Base-by-base conservation (phyloP, 805 yeast genomes). In the Nakazawaea holstii region DNA sequence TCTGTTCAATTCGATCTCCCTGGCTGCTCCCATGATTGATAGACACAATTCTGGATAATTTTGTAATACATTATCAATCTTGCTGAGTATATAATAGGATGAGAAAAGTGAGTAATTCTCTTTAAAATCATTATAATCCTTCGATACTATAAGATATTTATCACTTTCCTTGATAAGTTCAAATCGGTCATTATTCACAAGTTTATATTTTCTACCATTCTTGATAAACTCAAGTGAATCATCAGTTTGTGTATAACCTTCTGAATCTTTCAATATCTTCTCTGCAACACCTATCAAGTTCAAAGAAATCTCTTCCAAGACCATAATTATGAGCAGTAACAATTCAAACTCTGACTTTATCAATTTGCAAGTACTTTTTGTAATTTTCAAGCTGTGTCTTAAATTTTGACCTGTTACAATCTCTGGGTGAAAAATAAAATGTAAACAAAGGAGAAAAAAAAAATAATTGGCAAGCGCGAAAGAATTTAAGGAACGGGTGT, bases 131-230 rank as follows among this genome's bases (percentile, higher is more conserved):
- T 31, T 37, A 14, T 53, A 58, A 49, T 41, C 49, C 53, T 65
- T 6, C 61, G 72, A 54, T 13, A 77, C 65, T 9, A 75, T 64
- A 40, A 77, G 59, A 53, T 72, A 75, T 55, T 75, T 77, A 45
- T 72, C 72, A 53, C 73, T 77, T 41, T 72, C 77, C 38, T 72
- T 65, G 6, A 77, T 62, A 46, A 81, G 56, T 46, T 73, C 74
- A 54, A 76, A 77, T 39, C 64, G 63, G 48, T 76, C 75, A 54
- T 72, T 68, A 28, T 52, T 50, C 41, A 75, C 72, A 45, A 73
- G 68, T 43, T 71, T 69, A 56, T 76, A 77, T 53, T 70, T 72
- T 45, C 79, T 60, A 9, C 81, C 80, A 46, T 72, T 72, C 49
- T 67, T 69, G 48, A 61, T 59, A 52, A 64, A 67, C 48, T 68